phyloP scores from a whole-genome alignment of 2,329 filamentous ascomycete species.

The Plectosphaerella plurivora region DNA sequence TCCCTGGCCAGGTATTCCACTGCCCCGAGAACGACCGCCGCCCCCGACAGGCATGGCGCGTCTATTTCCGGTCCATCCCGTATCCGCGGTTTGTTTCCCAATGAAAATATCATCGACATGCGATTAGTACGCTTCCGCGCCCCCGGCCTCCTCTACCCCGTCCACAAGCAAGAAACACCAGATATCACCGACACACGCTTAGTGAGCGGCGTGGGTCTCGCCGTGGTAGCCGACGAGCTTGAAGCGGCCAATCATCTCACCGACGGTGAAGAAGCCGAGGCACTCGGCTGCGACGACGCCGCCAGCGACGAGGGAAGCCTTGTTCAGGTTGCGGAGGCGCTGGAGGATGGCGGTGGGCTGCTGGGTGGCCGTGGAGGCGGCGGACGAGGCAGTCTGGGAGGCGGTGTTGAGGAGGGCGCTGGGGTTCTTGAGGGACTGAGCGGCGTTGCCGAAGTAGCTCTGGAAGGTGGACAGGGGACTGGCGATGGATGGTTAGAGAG shows the following conservation, averaged over 20 bases:
- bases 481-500: conserved; percentile 7
- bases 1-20: too few relatives aligned
- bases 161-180: too few relatives aligned
- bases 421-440: conserved; percentile 69
- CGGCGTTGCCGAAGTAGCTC: conserved; percentile 72
- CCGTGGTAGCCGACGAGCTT: conserved; percentile 93
- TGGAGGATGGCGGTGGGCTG: conserved; percentile 27
- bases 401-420: conserved; percentile 50
- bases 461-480: conserved; percentile 82
- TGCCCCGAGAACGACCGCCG: too few relatives aligned
- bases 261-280: conserved; percentile 94
- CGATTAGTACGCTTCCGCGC: too few relatives aligned
- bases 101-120: too few relatives aligned
- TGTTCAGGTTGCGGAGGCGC: conserved; percentile 64
- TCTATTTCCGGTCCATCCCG: too few relatives aligned
- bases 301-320: conserved; percentile 64
- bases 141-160: too few relatives aligned
- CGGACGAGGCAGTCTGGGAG: conserved; percentile 51
- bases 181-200: conserved; percentile 18
- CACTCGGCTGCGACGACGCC: conserved; percentile 82
- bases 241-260: conserved; percentile 92
- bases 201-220: conserved; percentile 58
- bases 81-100: too few relatives aligned
- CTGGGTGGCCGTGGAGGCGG: conserved; percentile 51
- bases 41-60: too few relatives aligned